Evolutionary conservation across 352 stramenopile genomes (phyloP).

Genomic region (Blastocystis sp.): DNA sequence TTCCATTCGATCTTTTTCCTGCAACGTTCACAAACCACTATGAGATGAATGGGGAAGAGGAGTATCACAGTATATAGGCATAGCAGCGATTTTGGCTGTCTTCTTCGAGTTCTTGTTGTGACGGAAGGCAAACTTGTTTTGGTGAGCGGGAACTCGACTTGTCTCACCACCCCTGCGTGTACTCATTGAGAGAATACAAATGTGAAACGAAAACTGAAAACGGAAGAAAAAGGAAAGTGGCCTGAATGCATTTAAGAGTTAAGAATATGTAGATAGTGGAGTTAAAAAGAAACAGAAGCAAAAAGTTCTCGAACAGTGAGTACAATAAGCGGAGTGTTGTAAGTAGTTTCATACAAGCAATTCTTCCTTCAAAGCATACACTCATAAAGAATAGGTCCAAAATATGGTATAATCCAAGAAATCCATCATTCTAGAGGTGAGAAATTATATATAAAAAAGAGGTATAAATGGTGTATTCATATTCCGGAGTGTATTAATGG

Average conservation of each 20-base stretch:
- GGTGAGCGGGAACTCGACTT: constrained; percentile 82
- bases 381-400: no score
- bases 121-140: constrained; percentile 93
- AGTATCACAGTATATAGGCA: constrained; percentile 47
- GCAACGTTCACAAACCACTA: constrained; percentile 62
- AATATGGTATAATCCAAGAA: background rate
- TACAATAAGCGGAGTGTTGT: no score
- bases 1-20: constrained; percentile 90
- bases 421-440: background rate
- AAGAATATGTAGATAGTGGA: no score
- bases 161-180: constrained; percentile 64
- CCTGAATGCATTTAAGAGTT: no score
- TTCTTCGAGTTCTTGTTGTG: constrained; percentile 97
- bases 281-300: no score
- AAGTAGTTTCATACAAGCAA: no score
- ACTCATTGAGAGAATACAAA: constrained; percentile 50
- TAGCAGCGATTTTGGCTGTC: constrained; percentile 61
- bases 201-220: no score
- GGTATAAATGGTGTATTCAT: background rate
- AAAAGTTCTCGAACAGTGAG: no score
- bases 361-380: no score
- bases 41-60: background rate
- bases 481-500: background rate
- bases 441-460: background rate
- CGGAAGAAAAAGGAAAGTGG: no score